Conservation (phyloP, 2,329 filamentous ascomycete species). For the Neofusicoccum laricinum region DNA sequence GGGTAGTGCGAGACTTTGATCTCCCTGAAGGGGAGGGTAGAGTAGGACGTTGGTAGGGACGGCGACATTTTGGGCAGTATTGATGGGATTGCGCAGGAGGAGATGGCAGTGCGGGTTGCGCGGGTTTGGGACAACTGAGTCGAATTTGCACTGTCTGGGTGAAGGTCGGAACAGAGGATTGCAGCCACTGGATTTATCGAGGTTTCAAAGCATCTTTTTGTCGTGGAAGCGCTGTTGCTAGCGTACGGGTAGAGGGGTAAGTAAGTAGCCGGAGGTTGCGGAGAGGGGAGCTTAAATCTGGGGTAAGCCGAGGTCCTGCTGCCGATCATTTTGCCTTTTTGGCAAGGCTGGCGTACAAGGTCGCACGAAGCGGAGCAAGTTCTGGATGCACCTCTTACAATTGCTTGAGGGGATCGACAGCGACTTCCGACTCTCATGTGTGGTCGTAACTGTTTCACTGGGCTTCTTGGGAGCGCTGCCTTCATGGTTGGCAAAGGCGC, state of each 20-base stretch:
- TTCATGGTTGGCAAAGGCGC: too few species aligned
- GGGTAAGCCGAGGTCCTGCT: constrained; percentile 8
- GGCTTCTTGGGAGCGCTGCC: too few species aligned
- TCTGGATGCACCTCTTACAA: neutral
- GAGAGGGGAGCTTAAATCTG: neutral
- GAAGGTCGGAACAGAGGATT: too few species aligned
- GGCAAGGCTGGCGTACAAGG: neutral
- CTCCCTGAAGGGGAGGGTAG: constrained; percentile 37
- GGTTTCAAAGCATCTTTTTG: neutral
- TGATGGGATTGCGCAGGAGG: neutral
- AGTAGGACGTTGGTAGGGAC: constrained; percentile 38
- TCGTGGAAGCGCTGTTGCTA: neutral
- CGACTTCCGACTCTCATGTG: too few species aligned
- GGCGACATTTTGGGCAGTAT: neutral
- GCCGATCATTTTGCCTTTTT: neutral
- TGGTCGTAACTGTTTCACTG: too few species aligned
- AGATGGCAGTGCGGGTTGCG: too few species aligned
- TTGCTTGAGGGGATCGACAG: too few species aligned
- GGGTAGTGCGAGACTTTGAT: constrained; percentile 43
- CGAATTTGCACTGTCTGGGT: too few species aligned
- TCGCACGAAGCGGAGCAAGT: neutral
- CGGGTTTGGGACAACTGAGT: too few species aligned
- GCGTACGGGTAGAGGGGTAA: neutral
- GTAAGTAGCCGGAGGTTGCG: neutral
- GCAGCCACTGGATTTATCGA: neutral